Evolutionary conservation across 306 rosid genomes (phyloP).

Genomic region (Sechiopsis laciniata): DNA sequence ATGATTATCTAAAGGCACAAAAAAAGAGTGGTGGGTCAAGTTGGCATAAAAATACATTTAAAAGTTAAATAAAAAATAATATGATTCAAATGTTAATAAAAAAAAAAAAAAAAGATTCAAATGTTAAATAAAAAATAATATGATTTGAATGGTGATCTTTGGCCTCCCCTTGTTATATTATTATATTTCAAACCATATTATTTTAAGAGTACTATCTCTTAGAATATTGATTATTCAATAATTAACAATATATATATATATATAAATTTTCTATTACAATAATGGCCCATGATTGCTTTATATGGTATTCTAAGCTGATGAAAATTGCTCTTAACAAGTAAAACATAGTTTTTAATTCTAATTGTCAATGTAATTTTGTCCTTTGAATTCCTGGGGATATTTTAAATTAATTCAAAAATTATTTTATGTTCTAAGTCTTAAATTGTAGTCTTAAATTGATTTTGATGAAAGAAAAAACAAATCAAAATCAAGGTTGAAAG

Average conservation of each 20-base stretch:
- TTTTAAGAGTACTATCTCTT: background rate
- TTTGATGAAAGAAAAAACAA: too few species aligned
- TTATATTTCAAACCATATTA: conserved; percentile 10
- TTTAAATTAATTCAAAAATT: too few species aligned
- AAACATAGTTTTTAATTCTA: too few species aligned
- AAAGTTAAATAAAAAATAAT: background rate
- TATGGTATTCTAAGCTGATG: too few species aligned
- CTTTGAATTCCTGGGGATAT: too few species aligned
- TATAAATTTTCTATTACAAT: background rate
- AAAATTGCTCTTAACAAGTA: too few species aligned
- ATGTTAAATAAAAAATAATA: background rate
- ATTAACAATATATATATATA: background rate
- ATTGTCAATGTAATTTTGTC: too few species aligned
- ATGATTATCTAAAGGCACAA: background rate
- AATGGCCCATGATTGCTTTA: conserved; percentile 11
- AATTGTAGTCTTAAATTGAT: too few species aligned
- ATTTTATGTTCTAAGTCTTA: too few species aligned
- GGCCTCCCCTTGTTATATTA: background rate
- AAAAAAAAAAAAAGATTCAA: background rate
- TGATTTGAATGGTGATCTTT: conserved; percentile 9
- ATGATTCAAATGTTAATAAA: background rate
- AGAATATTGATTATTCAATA: conserved; percentile 18
- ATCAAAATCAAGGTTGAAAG: too few species aligned
- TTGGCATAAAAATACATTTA: conserved; percentile 12
- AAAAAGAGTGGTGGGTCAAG: conserved; percentile 10